Evolutionary conservation across 495 filamentous ascomycete species (phyloP), one percentile per base, ranked within the genome.

Genomic region (Xylaria castorea): DNA sequence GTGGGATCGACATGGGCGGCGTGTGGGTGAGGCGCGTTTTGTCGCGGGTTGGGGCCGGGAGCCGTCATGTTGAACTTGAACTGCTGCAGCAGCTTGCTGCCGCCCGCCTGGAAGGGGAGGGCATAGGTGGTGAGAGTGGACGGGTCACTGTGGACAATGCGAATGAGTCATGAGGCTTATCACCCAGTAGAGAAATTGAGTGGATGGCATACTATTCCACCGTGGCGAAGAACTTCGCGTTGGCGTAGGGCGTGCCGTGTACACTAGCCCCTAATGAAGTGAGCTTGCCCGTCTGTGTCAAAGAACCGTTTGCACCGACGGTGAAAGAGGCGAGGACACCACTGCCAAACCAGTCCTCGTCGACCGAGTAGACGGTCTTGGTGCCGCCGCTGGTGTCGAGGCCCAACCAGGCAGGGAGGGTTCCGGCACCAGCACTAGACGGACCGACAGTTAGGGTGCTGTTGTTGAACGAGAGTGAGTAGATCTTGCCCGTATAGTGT

Each of bases 11-110:
- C 79, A 74, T 91, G 79, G 20, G 86, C 85, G 60, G 91, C 83
- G 77, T 95, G 92, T 2, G 91, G 92, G 75, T 92, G 92, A 32
- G 92, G 83, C 1, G 84, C 82, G n/a, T 90, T 87, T 79, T 94
- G 92, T 55, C 91, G 88, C 1, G 87, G 79, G 62, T 85, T 78
- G 46, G 88, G 80, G 9, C 89, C 89, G 0, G 85, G 85, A 16
- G 74, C 71, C 11, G 84, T 74, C 70, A 89, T 74, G 58, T 83
- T 89, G 81, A 89, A 93, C 66, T 83, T 83, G 71, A 90, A 83
- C 58, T 77, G 81, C 71, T 91, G 85, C 18, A 79, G 65, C 22
- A 75, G 66, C 46, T 70, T 75, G 38, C 72, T 75, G 38, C 72
- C 67, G 64, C 62, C 66, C 61, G 60, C 57, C 42, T 66, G 68